Evolutionary conservation across 306 rosid species (phyloP), one percentile per base, ranked within the genome.

Genomic region (cucumber (Cucumis sativus)): DNA sequence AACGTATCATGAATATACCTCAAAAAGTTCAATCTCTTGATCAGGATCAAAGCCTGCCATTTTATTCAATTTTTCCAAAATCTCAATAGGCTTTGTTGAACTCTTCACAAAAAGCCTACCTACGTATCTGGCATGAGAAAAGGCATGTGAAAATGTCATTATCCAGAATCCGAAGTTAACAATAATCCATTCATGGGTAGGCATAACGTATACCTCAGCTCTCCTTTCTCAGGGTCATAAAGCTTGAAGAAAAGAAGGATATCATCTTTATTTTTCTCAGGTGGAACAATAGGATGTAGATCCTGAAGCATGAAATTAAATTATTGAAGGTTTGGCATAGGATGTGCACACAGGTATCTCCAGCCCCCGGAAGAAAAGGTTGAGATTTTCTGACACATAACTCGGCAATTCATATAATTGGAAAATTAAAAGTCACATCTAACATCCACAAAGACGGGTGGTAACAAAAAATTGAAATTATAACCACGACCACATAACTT

Each of bases 31-130:
- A 71, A 94, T 84, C 79, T 90, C 96, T 77, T 85, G 91, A 41
- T 90, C 93, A 70, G 87, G 86, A 80, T 86, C 56, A 86, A 86
- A 90, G 63, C 98, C 97, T 57, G 95, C 96, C 97, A 90, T 86
- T 81, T 89, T 85, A 85, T 90, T 89, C 77, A 94, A 79, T 80
- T 84, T 89, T 43, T 69, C 79, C 81, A 94, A 72, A 64, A 94
- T 92, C 71, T 94, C 96, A 45, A 79, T 66, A 7, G 97, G 98
- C 86, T 84, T 94, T 18, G 87, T 84, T 77, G 84, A 58, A 83
- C 85, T 80, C 81, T 79, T 85, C 77, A 92, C 95, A 82, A 88
- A 87, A 66, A 90, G 81, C 82, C 97, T 88, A 66, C 98, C 98
- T 78, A 86, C 89, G 83, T 89, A 94, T 61, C 98, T 92, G 87